Evolutionary conservation across 2,329 filamentous ascomycete genomes (phyloP).

Genomic region (Daldinia sp.): DNA sequence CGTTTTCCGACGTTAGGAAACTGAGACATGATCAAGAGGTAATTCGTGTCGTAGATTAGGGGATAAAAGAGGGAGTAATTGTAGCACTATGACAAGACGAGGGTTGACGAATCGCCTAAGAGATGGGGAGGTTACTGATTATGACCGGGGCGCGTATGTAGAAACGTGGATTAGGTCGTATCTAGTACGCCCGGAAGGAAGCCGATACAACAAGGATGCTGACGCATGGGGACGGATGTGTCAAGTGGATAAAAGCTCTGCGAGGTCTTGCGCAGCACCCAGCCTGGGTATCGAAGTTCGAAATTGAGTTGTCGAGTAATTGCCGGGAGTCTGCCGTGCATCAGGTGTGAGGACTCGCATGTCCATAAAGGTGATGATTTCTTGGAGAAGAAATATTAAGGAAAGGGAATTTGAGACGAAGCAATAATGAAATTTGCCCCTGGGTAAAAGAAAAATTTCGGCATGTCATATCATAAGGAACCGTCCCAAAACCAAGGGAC

Average conservation of each 20-base stretch:
- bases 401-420: slow-evolving; percentile 39
- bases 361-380: slow-evolving; percentile 38
- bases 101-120: slow-evolving; percentile 23
- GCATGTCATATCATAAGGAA: slow-evolving; percentile 56
- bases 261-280: slow-evolving; percentile 27
- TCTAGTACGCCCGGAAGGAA: slow-evolving; percentile 25
- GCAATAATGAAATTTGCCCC: slow-evolving; percentile 42
- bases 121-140: slow-evolving; percentile 28
- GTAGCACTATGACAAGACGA: slow-evolving; percentile 30
- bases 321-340: slow-evolving; percentile 30
- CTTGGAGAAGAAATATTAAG: slow-evolving; percentile 41
- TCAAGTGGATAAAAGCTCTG: slow-evolving; percentile 34
- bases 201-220: slow-evolving; percentile 36
- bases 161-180: slow-evolving; percentile 29
- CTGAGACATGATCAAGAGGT: slow-evolving; percentile 14
- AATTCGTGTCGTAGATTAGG: slow-evolving; percentile 7
- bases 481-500: slow-evolving; percentile 54
- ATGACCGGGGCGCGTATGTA: slow-evolving; percentile 15
- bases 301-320: slow-evolving; percentile 26
- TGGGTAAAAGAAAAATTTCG: slow-evolving; percentile 45
- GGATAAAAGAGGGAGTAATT: slow-evolving; percentile 18
- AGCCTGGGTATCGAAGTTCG: slow-evolving; percentile 27
- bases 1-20: slow-evolving; percentile 16
- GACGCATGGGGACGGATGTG: slow-evolving; percentile 38
- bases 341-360: slow-evolving; percentile 36